These are phyloP conservation scores for Vigna reflexopilosa DNA, from an alignment of 306 rosid species.

Conservation along the genomic window DNA sequence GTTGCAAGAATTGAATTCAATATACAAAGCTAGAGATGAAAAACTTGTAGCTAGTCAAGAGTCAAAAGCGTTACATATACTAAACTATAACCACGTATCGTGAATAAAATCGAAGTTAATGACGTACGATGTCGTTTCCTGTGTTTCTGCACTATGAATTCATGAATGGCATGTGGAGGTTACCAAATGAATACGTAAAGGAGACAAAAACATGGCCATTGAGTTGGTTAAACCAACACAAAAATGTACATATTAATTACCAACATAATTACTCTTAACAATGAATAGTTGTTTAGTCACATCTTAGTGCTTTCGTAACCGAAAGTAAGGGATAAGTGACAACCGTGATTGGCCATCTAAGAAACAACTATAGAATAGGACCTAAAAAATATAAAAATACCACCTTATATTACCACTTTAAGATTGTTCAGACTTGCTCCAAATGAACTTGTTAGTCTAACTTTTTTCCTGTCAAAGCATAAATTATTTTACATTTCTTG, in stretches of 20 bases:
- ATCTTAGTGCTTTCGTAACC: no score
- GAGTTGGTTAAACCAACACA: not conserved
- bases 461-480: no score
- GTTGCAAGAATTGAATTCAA: conserved; percentile 30
- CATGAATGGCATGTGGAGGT: conserved; percentile 36
- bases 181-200: conserved; percentile 24
- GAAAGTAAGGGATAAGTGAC: no score
- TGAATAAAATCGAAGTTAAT: conserved; percentile 24
- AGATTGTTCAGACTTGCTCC: no score
- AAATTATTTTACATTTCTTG: no score
- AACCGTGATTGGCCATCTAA: no score
- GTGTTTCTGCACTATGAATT: conserved; percentile 31
- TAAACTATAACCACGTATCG: not conserved
- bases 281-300: no score
- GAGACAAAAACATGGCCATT: not conserved
- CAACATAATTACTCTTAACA: not conserved
- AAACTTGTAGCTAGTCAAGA: conserved; percentile 21
- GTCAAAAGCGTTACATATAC: conserved; percentile 32
- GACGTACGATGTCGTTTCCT: not conserved
- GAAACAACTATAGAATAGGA: no score
- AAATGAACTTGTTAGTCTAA: no score
- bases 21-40: not conserved
- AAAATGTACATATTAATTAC: not conserved
- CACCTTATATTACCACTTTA: no score
- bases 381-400: no score